phyloP scores from a whole-genome alignment of 805 yeast genomes.

The Pichia heedii region DNA sequence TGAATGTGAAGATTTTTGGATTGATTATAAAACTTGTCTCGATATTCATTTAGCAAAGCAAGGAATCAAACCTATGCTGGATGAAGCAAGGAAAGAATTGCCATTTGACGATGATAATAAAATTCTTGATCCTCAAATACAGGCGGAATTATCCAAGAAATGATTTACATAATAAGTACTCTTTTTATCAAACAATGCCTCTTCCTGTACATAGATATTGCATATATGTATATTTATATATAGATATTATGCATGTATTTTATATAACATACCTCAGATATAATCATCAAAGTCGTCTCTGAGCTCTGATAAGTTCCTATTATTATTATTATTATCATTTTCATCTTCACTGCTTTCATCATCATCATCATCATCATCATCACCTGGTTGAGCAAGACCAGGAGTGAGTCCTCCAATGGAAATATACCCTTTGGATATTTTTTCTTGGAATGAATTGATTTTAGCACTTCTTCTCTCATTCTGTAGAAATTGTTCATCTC shows the following conservation, averaged over 20 bases:
- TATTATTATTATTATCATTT: not conserved
- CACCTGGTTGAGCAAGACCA: slow-evolving; percentile 77
- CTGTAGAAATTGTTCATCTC: slow-evolving; percentile 11
- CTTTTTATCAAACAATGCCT: not conserved
- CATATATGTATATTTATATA: slow-evolving; percentile 3
- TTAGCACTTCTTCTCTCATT: slow-evolving; percentile 24
- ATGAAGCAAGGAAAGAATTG: slow-evolving; percentile 83
- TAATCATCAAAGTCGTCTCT: slow-evolving; percentile 26
- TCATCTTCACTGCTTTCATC: slow-evolving; percentile 15
- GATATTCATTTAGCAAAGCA: slow-evolving; percentile 59
- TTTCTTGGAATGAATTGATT: slow-evolving; percentile 30
- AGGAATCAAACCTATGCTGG: slow-evolving; percentile 75
- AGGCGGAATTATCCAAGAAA: not conserved
- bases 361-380: slow-evolving; percentile 39
- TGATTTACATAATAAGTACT: too few species aligned
- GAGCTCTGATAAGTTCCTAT: slow-evolving; percentile 1
- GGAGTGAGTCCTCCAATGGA: slow-evolving; percentile 66
- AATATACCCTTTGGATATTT: slow-evolving; percentile 35
- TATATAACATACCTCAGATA: slow-evolving; percentile 10
- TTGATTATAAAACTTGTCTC: slow-evolving; percentile 80
- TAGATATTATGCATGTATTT: not conserved
- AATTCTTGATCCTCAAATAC: slow-evolving; percentile 12
- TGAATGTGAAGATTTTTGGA: slow-evolving; percentile 89
- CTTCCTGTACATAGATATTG: not conserved
- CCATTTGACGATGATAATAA: slow-evolving; percentile 72